Percentiles rank a stretch among this genome's conserved stretches.
Conservation (phyloP, 352 stramenopile species). For the Aphanomyces euteiches region DNA sequence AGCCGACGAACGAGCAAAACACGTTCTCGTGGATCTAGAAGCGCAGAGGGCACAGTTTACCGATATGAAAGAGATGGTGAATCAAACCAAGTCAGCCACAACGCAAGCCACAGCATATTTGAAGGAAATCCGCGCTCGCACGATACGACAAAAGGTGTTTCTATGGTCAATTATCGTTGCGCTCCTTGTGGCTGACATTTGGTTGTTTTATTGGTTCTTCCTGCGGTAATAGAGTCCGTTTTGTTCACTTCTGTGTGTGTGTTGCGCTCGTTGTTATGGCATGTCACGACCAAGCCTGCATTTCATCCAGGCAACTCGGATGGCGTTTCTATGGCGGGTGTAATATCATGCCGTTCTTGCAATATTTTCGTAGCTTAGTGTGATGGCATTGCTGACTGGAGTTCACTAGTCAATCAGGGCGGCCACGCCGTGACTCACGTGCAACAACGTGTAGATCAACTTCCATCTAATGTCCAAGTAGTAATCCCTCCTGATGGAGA, state of each 20-base stretch:
- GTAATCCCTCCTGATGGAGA: too few relatives aligned
- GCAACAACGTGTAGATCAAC: too few relatives aligned
- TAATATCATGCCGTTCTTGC: too few relatives aligned
- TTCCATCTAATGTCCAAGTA: too few relatives aligned
- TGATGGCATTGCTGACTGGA: too few relatives aligned
- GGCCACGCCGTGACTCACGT: too few relatives aligned
- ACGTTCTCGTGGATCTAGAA: conserved; percentile 73
- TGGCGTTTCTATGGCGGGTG: too few relatives aligned
- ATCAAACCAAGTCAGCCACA: conserved; percentile 64
- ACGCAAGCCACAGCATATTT: conserved; percentile 59
- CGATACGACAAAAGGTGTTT: conserved; percentile 64
- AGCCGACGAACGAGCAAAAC: conserved; percentile 64
- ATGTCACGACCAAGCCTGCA: too few relatives aligned
- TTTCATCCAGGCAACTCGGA: too few relatives aligned
- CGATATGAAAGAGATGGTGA: conserved; percentile 77
- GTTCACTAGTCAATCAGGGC: too few relatives aligned
- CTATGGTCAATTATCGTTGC: conserved; percentile 65
- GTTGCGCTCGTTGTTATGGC: too few relatives aligned
- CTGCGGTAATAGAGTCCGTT: conserved; percentile 33
- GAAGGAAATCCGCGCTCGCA: conserved; percentile 66
- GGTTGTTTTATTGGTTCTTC: conserved; percentile 85
- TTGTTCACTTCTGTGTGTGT: neutral
- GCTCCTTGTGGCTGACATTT: conserved; percentile 61
- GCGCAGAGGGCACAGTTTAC: conserved; percentile 72
- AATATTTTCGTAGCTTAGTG: too few relatives aligned